A percentile compares a stretch with the other conserved stretches of the same genome.
phyloP scores from a whole-genome alignment of 257 asterid species.

The Solanum lignicaule region DNA sequence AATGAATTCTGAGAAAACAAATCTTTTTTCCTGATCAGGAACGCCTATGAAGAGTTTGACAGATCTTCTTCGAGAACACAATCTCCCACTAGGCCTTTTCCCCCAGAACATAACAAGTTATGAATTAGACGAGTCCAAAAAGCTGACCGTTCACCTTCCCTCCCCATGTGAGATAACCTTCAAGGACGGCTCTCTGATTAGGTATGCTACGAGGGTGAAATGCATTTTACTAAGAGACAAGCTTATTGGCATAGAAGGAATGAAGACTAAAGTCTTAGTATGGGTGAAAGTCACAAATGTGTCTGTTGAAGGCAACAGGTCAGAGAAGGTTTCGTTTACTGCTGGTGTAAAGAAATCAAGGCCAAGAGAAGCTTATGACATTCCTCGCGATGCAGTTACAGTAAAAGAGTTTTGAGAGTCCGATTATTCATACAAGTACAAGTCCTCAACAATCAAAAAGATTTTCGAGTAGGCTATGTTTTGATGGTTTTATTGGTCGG shows the following conservation, averaged over 20 bases:
- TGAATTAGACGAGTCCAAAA: conserved; percentile 57
- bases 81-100: conserved; percentile 60
- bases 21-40: conserved; percentile 21
- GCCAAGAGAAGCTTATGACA: conserved; percentile 48
- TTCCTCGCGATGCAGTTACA: conserved; percentile 44
- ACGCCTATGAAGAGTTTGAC: conserved; percentile 42
- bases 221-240: conserved; percentile 67
- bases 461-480: background rate
- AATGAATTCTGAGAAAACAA: background rate
- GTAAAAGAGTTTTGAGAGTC: conserved; percentile 47
- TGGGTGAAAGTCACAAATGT: conserved; percentile 74
- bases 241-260: conserved; percentile 64
- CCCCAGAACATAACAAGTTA: conserved; percentile 52
- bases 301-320: conserved; percentile 48
- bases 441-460: background rate
- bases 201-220: conserved; percentile 55
- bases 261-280: conserved; percentile 66
- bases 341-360: conserved; percentile 80
- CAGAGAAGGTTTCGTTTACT: conserved; percentile 57
- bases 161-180: conserved; percentile 66
- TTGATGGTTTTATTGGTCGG: background rate
- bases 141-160: conserved; percentile 58
- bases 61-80: conserved; percentile 60
- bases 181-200: conserved; percentile 49
- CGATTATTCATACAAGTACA: background rate